Percentiles rank a stretch among this genome's conserved stretches.
Conservation (phyloP, 768 basidiomycete species). For the Sistotremastrum niveocremeum region DNA sequence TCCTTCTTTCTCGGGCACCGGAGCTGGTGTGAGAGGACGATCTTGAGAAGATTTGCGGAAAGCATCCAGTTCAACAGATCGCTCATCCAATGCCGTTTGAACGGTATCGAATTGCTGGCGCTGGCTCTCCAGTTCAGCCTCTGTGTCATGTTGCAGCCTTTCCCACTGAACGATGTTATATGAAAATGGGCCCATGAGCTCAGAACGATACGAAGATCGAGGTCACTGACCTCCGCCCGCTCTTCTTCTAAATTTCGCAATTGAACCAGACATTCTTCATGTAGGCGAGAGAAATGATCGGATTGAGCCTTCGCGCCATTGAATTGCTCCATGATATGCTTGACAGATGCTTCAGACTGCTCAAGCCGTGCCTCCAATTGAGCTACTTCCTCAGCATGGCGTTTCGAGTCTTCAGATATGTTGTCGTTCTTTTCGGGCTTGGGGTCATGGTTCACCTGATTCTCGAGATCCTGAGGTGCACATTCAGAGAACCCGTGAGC, state of each 20-base stretch:
- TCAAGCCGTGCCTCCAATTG: constrained; percentile 37
- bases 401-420: constrained; percentile 31
- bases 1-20: not conserved
- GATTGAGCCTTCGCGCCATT: constrained; percentile 8
- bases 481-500: constrained; percentile 2
- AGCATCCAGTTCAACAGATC: constrained; percentile 38
- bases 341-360: constrained; percentile 17
- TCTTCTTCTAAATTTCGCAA: constrained; percentile 8
- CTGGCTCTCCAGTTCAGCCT: constrained; percentile 10
- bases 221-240: constrained; percentile 11
- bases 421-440: constrained; percentile 24
- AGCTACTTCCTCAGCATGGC: constrained; percentile 41
- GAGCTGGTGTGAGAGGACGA: not conserved
- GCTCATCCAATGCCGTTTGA: constrained; percentile 23
- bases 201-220: not conserved
- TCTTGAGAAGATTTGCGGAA: no score
- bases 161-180: constrained; percentile 1
- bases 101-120: constrained; percentile 1
- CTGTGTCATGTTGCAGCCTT: constrained; percentile 16
- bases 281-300: not conserved
- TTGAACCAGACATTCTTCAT: not conserved
- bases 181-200: not conserved
- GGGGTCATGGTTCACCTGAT: constrained; percentile 25
- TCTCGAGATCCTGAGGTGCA: constrained; percentile 46
- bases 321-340: not conserved